Percentiles rank a stretch among this genome's conserved stretches.
phyloP scores from a whole-genome alignment of 139 green algal genomes.

The Chlamydomonas sphaeroides region DNA sequence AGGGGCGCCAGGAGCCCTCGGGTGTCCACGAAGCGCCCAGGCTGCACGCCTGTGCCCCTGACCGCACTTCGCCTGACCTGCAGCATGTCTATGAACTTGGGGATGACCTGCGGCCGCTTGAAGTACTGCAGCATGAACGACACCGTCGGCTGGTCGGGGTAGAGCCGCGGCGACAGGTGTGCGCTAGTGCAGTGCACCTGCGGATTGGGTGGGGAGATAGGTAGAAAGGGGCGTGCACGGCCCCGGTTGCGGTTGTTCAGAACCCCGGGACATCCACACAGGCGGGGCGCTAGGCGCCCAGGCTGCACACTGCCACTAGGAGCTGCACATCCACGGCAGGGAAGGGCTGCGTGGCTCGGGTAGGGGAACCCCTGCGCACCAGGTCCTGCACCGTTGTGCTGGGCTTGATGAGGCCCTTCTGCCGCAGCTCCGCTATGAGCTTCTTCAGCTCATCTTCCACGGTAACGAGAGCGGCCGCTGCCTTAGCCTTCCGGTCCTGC shows the following conservation, averaged over 20 bases:
- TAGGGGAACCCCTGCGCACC: background rate
- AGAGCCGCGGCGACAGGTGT: slow-evolving; percentile 11
- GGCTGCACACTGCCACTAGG: background rate
- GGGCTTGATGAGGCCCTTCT: background rate
- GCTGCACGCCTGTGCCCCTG: too few species aligned
- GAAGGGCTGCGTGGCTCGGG: background rate
- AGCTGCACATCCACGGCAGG: too few species aligned
- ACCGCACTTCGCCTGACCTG: too few species aligned
- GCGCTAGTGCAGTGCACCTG: slow-evolving; percentile 27
- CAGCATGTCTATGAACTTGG: slow-evolving; percentile 1
- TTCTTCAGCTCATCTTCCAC: background rate
- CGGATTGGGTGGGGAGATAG: background rate
- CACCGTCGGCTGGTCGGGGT: slow-evolving; percentile 30
- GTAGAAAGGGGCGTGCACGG: background rate
- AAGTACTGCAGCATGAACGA: slow-evolving; percentile 51
- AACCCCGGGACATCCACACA: background rate
- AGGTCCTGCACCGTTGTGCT: slow-evolving; percentile 19
- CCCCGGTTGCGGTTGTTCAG: background rate
- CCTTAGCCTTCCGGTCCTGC: background rate
- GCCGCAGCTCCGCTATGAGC: background rate
- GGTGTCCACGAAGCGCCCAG: too few species aligned
- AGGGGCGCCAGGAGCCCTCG: too few species aligned
- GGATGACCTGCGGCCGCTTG: slow-evolving; percentile 28
- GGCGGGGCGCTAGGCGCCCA: too few species aligned
- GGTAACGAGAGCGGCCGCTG: background rate